Percentiles rank a stretch among this genome's conserved stretches.
These are phyloP conservation scores for Diplocarpon mali DNA, from an alignment of 2,329 filamentous ascomycete species.

Conservation along the genomic window DNA sequence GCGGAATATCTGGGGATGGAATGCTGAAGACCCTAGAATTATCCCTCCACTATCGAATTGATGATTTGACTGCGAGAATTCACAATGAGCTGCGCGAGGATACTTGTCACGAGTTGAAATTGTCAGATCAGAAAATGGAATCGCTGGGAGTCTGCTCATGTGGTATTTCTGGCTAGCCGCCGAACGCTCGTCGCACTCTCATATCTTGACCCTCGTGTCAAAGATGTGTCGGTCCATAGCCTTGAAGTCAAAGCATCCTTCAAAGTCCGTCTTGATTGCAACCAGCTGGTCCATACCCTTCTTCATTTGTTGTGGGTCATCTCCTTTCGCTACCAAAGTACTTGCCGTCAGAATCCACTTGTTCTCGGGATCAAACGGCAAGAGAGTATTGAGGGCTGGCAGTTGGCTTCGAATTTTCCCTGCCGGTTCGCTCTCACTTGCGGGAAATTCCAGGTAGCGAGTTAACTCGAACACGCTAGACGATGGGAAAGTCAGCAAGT, in stretches of 20 bases:
- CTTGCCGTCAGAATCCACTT: constrained; percentile 48
- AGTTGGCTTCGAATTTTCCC: constrained; percentile 26
- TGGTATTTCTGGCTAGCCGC: not conserved
- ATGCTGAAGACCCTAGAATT: not conserved
- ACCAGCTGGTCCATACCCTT: constrained; percentile 43
- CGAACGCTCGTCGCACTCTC: not conserved
- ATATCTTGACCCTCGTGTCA: constrained; percentile 35
- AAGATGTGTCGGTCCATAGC: constrained; percentile 40
- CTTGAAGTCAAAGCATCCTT: constrained; percentile 42
- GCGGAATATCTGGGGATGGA: constrained; percentile 6
- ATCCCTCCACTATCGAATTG: not conserved
- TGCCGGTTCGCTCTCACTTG: constrained; percentile 20
- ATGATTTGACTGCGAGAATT: too few species aligned
- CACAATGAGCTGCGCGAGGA: too few species aligned
- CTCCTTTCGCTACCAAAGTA: constrained; percentile 43
- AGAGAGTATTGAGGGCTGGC: constrained; percentile 37
- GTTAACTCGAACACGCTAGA: constrained; percentile 19
- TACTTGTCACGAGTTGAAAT: too few species aligned
- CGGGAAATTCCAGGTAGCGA: constrained; percentile 19
- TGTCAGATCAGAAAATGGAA: not conserved
- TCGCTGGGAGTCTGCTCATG: not conserved
- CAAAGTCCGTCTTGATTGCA: constrained; percentile 35
- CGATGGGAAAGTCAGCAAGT: too few species aligned
- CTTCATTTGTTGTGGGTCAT: constrained; percentile 41
- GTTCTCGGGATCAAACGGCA: constrained; percentile 36